These are phyloP conservation scores for Oenanthe sinensis DNA, from an alignment of 129 eudicot genomes.

Conservation along the genomic window DNA sequence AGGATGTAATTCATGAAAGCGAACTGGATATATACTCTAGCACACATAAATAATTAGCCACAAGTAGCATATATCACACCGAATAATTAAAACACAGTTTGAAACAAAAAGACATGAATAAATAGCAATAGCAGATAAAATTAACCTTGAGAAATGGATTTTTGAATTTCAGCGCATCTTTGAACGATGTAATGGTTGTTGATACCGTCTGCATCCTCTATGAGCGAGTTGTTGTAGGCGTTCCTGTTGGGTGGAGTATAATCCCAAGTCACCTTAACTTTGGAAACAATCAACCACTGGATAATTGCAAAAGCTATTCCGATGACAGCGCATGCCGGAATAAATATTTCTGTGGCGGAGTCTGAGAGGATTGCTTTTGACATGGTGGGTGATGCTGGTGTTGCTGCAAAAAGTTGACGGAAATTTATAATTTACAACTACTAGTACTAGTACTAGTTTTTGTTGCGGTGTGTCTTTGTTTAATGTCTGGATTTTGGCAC, in stretches of 20 bases:
- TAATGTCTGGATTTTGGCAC: too few relatives aligned
- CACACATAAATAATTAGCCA: background rate
- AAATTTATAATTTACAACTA: background rate
- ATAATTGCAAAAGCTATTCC: constrained; percentile 52
- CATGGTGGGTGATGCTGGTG: constrained; percentile 31
- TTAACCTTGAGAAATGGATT: constrained; percentile 39
- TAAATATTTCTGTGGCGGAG: constrained; percentile 47
- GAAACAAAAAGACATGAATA: constrained; percentile 14
- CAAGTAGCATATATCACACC: background rate
- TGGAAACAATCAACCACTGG: constrained; percentile 59
- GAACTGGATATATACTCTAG: background rate
- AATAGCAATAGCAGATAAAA: background rate
- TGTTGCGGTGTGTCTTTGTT: background rate
- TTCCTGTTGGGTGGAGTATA: constrained; percentile 33
- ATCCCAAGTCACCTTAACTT: constrained; percentile 34
- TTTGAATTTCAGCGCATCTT: constrained; percentile 65
- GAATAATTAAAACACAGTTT: background rate
- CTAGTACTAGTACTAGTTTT: too few relatives aligned
- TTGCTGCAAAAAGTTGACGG: background rate
- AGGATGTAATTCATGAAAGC: background rate
- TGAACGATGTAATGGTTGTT: constrained; percentile 44
- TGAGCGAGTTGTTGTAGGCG: constrained; percentile 39
- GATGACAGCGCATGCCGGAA: constrained; percentile 56
- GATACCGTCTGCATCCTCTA: constrained; percentile 64
- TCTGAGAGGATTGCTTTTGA: constrained; percentile 42